phyloP scores from a whole-genome alignment of 345 rosid species.

The Isatis tinctoria region DNA sequence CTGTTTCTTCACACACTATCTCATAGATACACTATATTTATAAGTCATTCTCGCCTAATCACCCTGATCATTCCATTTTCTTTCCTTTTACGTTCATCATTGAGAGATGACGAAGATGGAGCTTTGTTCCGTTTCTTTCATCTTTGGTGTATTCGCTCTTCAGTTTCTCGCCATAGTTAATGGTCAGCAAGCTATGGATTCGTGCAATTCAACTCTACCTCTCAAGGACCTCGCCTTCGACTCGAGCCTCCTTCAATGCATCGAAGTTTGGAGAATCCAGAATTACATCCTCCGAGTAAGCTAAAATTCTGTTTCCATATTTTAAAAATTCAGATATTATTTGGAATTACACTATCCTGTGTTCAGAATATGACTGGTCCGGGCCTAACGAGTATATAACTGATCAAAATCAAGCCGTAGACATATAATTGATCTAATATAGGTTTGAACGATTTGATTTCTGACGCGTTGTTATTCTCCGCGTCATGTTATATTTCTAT shows the following conservation, averaged over 20 bases:
- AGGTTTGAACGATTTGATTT: too few relatives aligned
- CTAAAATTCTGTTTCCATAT: background rate
- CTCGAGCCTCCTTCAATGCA: constrained; percentile 45
- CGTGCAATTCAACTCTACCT: constrained; percentile 41
- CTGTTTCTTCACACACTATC: constrained; percentile 11
- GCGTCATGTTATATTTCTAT: too few relatives aligned
- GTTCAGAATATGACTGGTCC: too few relatives aligned
- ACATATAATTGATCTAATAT: too few relatives aligned
- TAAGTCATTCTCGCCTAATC: background rate
- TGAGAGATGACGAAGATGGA: constrained; percentile 8
- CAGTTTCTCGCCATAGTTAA: constrained; percentile 12
- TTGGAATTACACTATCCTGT: background rate
- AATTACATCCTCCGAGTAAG: constrained; percentile 69
- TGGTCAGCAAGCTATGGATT: constrained; percentile 32
- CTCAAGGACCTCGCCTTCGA: constrained; percentile 41
- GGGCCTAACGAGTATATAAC: too few relatives aligned
- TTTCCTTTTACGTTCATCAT: background rate
- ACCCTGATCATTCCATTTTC: background rate
- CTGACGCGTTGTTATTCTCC: too few relatives aligned
- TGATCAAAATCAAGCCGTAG: too few relatives aligned
- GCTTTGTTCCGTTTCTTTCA: constrained; percentile 5
- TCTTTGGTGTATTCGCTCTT: constrained; percentile 19
- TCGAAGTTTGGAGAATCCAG: constrained; percentile 40
- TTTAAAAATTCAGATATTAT: background rate
- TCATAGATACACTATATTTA: background rate